phyloP scores from a whole-genome alignment of 805 yeast species.

The Scheffersomyces ergatensis region DNA sequence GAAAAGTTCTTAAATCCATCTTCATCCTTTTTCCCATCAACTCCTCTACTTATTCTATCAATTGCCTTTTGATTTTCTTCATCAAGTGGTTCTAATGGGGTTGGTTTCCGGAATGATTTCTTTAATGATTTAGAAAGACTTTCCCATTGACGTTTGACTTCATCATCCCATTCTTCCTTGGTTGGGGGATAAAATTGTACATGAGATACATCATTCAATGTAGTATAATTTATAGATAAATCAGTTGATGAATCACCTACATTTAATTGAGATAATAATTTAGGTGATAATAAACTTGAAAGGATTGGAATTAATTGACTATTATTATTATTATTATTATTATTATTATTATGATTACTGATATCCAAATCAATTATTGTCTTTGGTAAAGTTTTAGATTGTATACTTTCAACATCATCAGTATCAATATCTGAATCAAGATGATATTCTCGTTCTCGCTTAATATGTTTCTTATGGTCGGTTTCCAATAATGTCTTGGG shows the following conservation, averaged over 20 bases:
- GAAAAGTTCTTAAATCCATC: slow-evolving; percentile 65
- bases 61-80: slow-evolving; percentile 53
- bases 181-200: slow-evolving; percentile 42
- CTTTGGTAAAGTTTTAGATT: not conserved
- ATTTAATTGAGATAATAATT: not conserved
- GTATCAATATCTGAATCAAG: not conserved
- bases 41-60: slow-evolving; percentile 77
- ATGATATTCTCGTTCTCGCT: not conserved
- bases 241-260: slow-evolving; percentile 4
- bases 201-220: slow-evolving; percentile 3
- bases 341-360: not conserved
- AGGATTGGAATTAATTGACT: slow-evolving; percentile 1
- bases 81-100: slow-evolving; percentile 61
- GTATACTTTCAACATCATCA: not conserved
- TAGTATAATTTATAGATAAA: slow-evolving; percentile 8
- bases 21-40: slow-evolving; percentile 71
- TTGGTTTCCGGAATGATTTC: slow-evolving; percentile 69
- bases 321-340: not conserved
- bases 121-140: slow-evolving; percentile 55
- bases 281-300: slow-evolving; percentile 6
- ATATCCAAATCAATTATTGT: not conserved
- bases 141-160: slow-evolving; percentile 63
- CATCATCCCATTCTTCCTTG: slow-evolving; percentile 64
- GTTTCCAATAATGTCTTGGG: not conserved
- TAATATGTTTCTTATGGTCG: not conserved